phyloP scores from a whole-genome alignment of 2,329 filamentous ascomycete genomes.

The Zarea fungicola region DNA sequence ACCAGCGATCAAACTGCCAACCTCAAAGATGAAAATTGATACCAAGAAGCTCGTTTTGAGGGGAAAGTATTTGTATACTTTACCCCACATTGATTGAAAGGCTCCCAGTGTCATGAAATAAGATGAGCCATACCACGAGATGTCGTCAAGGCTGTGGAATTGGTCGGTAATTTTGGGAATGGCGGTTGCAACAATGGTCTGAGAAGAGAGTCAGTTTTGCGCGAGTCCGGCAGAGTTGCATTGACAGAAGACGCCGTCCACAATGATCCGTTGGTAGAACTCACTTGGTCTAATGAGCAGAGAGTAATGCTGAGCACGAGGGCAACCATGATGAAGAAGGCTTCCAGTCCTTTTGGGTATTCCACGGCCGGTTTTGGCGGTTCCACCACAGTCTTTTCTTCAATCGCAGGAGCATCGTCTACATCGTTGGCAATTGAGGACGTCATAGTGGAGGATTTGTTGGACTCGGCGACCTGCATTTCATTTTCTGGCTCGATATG shows the following conservation, averaged over 20 bases:
- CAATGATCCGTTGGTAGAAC: background rate
- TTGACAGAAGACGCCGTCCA: too few relatives aligned
- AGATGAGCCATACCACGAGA: slow-evolving; percentile 49
- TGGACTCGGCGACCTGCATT: too few relatives aligned
- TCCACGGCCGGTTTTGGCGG: background rate
- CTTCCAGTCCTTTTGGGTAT: background rate
- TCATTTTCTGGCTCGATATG: too few relatives aligned
- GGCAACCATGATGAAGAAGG: background rate
- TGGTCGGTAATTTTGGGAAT: slow-evolving; percentile 44
- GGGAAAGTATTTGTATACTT: slow-evolving; percentile 41
- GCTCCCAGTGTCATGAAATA: slow-evolving; percentile 36
- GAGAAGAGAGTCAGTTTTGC: slow-evolving; percentile 4
- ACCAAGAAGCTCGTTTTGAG: slow-evolving; percentile 39
- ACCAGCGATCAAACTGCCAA: slow-evolving; percentile 44
- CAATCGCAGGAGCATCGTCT: background rate
- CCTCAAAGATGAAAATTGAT: slow-evolving; percentile 42
- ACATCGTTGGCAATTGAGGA: background rate
- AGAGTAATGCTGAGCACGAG: background rate
- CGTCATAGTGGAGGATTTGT: too few relatives aligned
- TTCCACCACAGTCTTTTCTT: background rate
- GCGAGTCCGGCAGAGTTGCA: background rate
- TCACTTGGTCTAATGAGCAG: background rate
- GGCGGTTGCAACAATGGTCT: slow-evolving; percentile 45
- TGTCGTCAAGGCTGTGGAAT: slow-evolving; percentile 38
- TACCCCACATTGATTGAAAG: slow-evolving; percentile 35